Conservation (phyloP, 805 yeast species). For the Sugiyamaella marilandica region DNA sequence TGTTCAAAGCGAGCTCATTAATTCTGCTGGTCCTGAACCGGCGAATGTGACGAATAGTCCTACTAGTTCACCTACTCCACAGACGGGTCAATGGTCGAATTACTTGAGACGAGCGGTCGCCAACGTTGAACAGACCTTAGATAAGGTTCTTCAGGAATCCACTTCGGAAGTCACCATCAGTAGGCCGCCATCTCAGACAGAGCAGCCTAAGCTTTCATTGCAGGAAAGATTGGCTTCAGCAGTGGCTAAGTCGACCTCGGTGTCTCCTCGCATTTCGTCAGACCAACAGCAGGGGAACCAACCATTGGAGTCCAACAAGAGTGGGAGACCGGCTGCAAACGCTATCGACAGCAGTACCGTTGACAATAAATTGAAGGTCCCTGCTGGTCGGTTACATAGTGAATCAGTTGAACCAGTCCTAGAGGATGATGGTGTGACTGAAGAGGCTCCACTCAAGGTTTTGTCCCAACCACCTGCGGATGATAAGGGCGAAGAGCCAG, state of each 20-base stretch:
- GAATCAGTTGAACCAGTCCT: neutral
- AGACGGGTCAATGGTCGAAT: conserved; percentile 17
- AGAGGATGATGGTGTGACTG: neutral
- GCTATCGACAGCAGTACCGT: neutral
- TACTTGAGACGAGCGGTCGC: conserved; percentile 39
- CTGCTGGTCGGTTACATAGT: neutral
- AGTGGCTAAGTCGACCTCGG: conserved; percentile 39
- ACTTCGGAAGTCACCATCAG: conserved; percentile 9
- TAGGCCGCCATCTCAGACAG: conserved; percentile 2
- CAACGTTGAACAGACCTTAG: conserved; percentile 38
- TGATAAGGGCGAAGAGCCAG: neutral
- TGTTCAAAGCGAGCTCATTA: too few relatives aligned
- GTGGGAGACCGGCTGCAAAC: neutral
- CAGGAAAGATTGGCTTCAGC: conserved; percentile 85
- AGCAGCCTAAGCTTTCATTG: conserved; percentile 51
- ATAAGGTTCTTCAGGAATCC: conserved; percentile 35
- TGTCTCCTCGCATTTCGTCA: neutral
- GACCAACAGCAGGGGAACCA: neutral
- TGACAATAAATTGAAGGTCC: neutral
- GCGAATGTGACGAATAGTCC: neutral
- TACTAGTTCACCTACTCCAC: neutral
- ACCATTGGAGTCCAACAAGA: neutral
- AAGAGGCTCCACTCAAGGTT: neutral
- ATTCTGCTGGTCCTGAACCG: neutral
- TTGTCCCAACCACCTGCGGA: neutral